Percentiles rank a stretch among this genome's conserved stretches.
phyloP scores from a whole-genome alignment of 1,139 yeast genomes.

The Pichia sp. region DNA sequence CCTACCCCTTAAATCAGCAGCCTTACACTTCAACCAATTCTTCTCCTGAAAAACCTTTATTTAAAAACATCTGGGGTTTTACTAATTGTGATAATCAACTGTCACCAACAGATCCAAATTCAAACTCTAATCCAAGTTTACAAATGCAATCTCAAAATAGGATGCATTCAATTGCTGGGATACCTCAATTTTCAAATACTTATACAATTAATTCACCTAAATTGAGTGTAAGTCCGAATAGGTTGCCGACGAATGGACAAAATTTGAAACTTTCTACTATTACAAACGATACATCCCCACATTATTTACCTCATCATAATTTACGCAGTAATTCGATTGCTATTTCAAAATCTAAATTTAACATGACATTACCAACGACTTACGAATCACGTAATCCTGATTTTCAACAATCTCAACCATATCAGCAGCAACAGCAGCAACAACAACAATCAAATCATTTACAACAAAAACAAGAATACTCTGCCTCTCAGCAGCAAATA shows the following conservation, averaged over 20 bases:
- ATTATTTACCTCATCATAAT: neutral
- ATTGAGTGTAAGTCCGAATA: neutral
- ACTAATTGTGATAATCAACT: neutral
- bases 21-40: neutral
- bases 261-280: slow-evolving; percentile 1
- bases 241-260: neutral
- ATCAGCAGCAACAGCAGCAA: slow-evolving; percentile 1
- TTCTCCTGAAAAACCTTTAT: slow-evolving; percentile 9
- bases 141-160: neutral
- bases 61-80: slow-evolving; percentile 13
- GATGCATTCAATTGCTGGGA: slow-evolving; percentile 9
- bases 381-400: slow-evolving; percentile 33
- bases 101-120: slow-evolving; percentile 1
- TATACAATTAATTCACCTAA: neutral
- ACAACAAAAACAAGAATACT: slow-evolving; percentile 1
- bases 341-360: slow-evolving; percentile 16
- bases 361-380: slow-evolving; percentile 39
- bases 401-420: neutral
- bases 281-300: neutral
- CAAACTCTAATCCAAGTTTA: neutral
- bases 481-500: slow-evolving; percentile 6
- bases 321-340: slow-evolving; percentile 13
- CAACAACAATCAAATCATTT: neutral
- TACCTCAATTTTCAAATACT: slow-evolving; percentile 3
- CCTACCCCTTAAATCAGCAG: neutral